Evolutionary conservation across 352 stramenopile genomes (phyloP), one percentile per base, ranked within the genome.

Genomic region (Pythium guiyangense): DNA sequence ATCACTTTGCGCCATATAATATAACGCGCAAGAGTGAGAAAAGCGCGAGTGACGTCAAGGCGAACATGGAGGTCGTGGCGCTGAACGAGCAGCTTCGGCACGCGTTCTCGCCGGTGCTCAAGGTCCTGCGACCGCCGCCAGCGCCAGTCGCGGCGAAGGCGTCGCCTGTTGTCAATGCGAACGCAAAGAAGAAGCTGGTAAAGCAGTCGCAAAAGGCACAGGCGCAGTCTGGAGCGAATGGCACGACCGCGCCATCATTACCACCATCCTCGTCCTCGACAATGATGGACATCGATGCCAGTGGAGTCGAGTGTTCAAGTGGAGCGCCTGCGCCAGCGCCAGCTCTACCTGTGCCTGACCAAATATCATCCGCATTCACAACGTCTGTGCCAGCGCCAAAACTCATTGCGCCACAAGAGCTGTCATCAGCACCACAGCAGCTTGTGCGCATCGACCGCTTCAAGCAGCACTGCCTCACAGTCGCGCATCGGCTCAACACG

Each of bases 1-100:
- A 1, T 12, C 31, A 12, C 29, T 34, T 34, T 4, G 29, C 29
- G 31, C 6, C 31, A 37, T 37, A 37, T 10, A 37, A 37, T n/a
- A n/a, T n/a, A 37, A 37, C 5, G 31, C 4, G 31, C 31, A 12
- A 10, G 10, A 14, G 31, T 37, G 31, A 10, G 31, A 37, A 37
- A 37, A 12, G 22, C 22, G 22, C 22, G 22, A 22, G 22, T 22
- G 22, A 22, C 22, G 22, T 22, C 22, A 1, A 22, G n/a, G 22
- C 17, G 20, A 79, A 61, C 12, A 90, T 90, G 81, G 77, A 90
- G 34, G 49, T 85, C 46, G 68, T 85, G 20, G 59, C 59, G 63
- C 71, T 92, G 1, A 90, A 92, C 58, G 74, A 86, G 67, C 65
- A 77, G 55, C 75, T 92, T 35, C 82, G 82, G 25, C 56, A 63